A percentile compares a stretch with the other conserved stretches of the same genome.
These are phyloP conservation scores for Aspergillus mulundensis DNA, from an alignment of 495 filamentous ascomycete genomes.

Conservation along the genomic window DNA sequence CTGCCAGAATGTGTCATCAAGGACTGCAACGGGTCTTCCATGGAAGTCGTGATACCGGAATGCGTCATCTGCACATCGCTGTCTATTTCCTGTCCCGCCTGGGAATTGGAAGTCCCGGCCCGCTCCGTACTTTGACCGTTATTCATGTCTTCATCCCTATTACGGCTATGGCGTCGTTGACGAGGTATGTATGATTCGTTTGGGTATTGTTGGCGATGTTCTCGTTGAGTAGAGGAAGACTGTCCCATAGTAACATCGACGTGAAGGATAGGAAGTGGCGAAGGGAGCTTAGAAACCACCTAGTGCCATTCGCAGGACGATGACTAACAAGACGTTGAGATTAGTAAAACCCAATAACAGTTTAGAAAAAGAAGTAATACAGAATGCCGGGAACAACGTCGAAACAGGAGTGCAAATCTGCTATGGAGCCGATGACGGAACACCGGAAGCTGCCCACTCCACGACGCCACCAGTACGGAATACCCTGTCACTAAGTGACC, in stretches of 20 bases:
- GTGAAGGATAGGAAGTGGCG: constrained; percentile 12
- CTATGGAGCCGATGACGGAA: constrained; percentile 5
- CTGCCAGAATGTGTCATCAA: constrained; percentile 14
- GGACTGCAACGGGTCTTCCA: constrained; percentile 24
- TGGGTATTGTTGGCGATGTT: constrained; percentile 28
- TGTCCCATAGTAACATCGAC: constrained; percentile 47
- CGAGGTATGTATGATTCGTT: constrained; percentile 20
- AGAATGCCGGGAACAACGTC: not conserved
- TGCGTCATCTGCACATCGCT: constrained; percentile 16
- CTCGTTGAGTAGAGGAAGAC: constrained; percentile 42
- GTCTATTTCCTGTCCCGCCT: constrained; percentile 19
- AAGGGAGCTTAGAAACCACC: constrained; percentile 23
- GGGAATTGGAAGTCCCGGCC: constrained; percentile 21
- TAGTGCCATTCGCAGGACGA: constrained; percentile 31
- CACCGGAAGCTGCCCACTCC: constrained; percentile 8
- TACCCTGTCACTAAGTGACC: not conserved
- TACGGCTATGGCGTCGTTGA: constrained; percentile 22
- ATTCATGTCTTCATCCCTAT: constrained; percentile 44
- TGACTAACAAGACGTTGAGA: constrained; percentile 19
- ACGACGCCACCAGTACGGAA: constrained; percentile 4
- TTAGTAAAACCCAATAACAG: constrained; percentile 16
- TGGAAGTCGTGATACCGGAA: constrained; percentile 11
- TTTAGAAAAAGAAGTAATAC: not conserved
- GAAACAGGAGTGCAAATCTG: not conserved
- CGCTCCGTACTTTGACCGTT: constrained; percentile 29